Percentiles rank a stretch among this genome's conserved stretches.
Evolutionary conservation across 176 grass and related monocot genomes (phyloP).

Genomic region (Thalia dealbata): DNA sequence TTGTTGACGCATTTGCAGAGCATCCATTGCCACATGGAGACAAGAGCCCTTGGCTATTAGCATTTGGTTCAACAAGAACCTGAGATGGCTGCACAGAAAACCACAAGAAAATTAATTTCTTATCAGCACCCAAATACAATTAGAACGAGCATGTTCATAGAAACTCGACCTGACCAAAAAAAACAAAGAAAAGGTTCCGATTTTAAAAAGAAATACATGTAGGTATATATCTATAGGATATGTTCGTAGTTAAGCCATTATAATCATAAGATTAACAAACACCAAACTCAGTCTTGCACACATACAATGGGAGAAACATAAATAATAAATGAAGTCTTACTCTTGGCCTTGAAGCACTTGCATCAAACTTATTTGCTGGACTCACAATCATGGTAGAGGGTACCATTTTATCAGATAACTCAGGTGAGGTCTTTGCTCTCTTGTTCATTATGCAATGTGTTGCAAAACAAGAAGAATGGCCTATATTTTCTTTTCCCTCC

Average conservation of each 20-base stretch:
- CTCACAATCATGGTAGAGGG: not conserved
- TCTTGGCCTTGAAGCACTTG: not conserved
- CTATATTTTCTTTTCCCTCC: constrained; percentile 24
- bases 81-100: constrained; percentile 32
- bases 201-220: no score
- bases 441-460: constrained; percentile 18
- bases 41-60: constrained; percentile 12
- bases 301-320: not conserved
- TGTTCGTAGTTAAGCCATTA: not conserved
- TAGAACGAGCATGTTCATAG: no score
- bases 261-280: not conserved
- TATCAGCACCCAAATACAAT: not conserved
- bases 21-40: constrained; percentile 15
- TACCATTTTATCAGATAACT: not conserved
- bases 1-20: constrained; percentile 12
- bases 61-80: constrained; percentile 30
- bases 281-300: not conserved
- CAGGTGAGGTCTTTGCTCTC: not conserved
- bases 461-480: constrained; percentile 6
- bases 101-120: constrained; percentile 7
- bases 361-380: not conserved
- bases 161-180: no score
- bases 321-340: constrained; percentile 1
- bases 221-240: no score
- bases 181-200: no score